Conservation (phyloP, 2,329 filamentous ascomycete species). For the Aspergillus sp. region DNA sequence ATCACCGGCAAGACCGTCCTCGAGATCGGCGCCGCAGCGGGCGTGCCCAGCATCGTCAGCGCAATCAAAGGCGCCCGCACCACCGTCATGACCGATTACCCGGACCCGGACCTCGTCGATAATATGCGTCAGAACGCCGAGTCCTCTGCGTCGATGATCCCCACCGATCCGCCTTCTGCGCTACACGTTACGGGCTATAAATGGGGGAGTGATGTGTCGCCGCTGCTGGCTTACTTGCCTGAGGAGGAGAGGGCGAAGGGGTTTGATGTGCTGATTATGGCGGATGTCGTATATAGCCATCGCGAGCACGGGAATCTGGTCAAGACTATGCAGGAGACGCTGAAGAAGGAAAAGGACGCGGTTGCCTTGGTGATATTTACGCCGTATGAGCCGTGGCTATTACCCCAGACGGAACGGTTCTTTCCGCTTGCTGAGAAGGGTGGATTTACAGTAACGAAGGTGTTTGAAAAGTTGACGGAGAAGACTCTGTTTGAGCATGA, state of each 20-base stretch:
- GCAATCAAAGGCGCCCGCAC: conserved; percentile 68
- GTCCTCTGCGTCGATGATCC: conserved; percentile 50
- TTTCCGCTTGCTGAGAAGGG: conserved; percentile 72
- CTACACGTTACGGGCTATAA: conserved; percentile 71
- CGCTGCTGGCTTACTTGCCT: conserved; percentile 61
- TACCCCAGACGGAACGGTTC: conserved; percentile 80
- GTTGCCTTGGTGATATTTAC: conserved; percentile 89
- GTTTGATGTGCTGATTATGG: conserved; percentile 82
- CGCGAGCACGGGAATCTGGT: conserved; percentile 79
- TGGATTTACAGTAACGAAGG: conserved; percentile 75
- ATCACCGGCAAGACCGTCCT: conserved; percentile 71
- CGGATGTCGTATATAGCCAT: conserved; percentile 89
- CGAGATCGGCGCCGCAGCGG: conserved; percentile 86
- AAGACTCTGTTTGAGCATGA: conserved; percentile 88
- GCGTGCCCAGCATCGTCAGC: conserved; percentile 76
- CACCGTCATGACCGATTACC: conserved; percentile 82
- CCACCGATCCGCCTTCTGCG: conserved; percentile 32
- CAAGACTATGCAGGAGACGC: conserved; percentile 66
- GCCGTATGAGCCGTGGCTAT: conserved; percentile 87
- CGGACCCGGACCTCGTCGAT: conserved; percentile 76
- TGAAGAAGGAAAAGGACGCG: conserved; percentile 57
- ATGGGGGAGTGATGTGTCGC: conserved; percentile 70
- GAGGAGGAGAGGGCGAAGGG: conserved; percentile 25
- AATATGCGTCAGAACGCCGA: conserved; percentile 76
- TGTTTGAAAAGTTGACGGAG: conserved; percentile 79